Base-by-base conservation (phyloP, 345 rosid species). In the Bretschneidera sinensis region DNA sequence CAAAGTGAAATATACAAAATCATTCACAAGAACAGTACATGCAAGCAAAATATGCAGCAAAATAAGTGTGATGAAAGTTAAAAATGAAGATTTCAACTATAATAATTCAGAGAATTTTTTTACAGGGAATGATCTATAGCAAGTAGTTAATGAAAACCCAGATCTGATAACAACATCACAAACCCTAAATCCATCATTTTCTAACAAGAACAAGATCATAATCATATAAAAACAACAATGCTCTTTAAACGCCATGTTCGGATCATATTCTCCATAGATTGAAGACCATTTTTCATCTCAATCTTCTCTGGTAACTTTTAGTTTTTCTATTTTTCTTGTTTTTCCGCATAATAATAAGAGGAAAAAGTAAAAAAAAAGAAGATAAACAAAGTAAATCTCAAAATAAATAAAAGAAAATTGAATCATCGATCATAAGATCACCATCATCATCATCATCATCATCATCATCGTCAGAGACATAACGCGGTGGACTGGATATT, bases 401-500 rank as follows among this genome's bases (percentile, higher is more conserved):
- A 43, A 23, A 50, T 49, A 59, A 63, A 66, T 62, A 56, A 59
- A 25, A 45, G 56, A n/a, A n/a, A n/a, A 48, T 59, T 51, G 23
- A 62, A 45, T 64, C 24, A 45, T 22, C 59, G 16, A n/a, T n/a
- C n/a, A n/a, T n/a, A n/a, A n/a, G n/a, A n/a, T 23, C 53, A 18
- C n/a, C 24, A 35, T 28, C n/a, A n/a, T n/a, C n/a, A n/a, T n/a
- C n/a, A n/a, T n/a, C n/a, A n/a, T n/a, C n/a, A n/a, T n/a, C n/a
- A n/a, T n/a, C n/a, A n/a, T n/a, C 17, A n/a, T n/a, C 65, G 62
- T 85, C 84, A 92, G 60, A 92, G 97, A 71, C 98, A 84, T 51
- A 92, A 71, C 55, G 85, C 86, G 57, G 98, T 88, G 68, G 88
- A 82, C 69, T 71, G 91, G 48, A 92, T 85, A 80, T 86, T 92